Evolutionary conservation across 768 basidiomycete genomes (phyloP), one percentile per base, ranked within the genome.

Genomic region (Cantharellus cinnabarinus): DNA sequence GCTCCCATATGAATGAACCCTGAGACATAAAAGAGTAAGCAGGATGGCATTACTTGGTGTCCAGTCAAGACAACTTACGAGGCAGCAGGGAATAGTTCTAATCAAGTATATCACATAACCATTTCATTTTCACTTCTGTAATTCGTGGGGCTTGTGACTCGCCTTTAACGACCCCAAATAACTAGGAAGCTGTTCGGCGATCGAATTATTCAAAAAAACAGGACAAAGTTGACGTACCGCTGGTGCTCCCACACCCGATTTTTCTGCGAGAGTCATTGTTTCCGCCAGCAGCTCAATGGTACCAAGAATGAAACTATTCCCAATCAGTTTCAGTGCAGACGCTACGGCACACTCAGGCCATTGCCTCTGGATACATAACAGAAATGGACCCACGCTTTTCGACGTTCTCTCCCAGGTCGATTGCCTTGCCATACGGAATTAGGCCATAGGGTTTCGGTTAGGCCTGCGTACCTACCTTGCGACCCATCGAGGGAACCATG

Each of bases 331-430:
- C 71, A 82, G 77, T 4, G 78, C 80, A 3, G 79, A 76, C 10
- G 82, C 82, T 83, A 57, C 42, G 7, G 15, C 7, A 48, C n/a
- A 5, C 53, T 38, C 10, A 42, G n/a, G 15, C n/a, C n/a, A 50
- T 35, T 29, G 40, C 20, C 20, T 29, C 20, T 29, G 20, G 20
- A 29, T 29, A 29, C 20, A 29, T 29, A 1, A 29, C 20, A 29
- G 20, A 29, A 29, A 29, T 29, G 20, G 20, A 60, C 64, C 4
- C 40, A 77, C 85, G 88, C 70, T 86, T 83, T 71, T 90, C 86
- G 40, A 91, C 74, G 67, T 93, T 89, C 35, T 78, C 81, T 35
- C 90, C 90, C 5, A 94, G 75, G 67, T 93, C 90, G 66, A 74
- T 70, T 4, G 69, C 62, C 62, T 59, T 29, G 20, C 20, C 20